Evolutionary conservation across 305 asterid species (phyloP), one percentile per base, ranked within the genome.

Genomic region (Fraxinus paxiana): DNA sequence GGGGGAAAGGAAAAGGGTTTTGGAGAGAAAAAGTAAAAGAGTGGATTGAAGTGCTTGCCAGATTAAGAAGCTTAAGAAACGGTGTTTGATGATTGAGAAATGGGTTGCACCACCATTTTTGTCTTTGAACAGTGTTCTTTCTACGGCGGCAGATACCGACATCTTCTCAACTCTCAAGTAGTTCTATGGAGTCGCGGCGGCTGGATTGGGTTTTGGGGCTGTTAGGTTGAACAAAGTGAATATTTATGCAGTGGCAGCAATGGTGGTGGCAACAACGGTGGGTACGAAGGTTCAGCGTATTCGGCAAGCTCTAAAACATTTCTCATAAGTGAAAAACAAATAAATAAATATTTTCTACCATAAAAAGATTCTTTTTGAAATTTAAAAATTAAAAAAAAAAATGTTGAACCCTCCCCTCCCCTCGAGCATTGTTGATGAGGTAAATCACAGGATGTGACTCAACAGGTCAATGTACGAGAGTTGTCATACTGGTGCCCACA

Each of bases 31-130:
- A 74, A 91, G 84, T 2, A 89, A 13, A 83, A 86, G 37, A 10
- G 97, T 90, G 18, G 98, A 88, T 69, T 85, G 93, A 56, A 92
- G 80, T 20, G 89, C 86, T 83, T 92, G 98, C 98, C 99, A 95
- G 61, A 94, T 92, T 61, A 95, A 80, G 84, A 92, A 91, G 85
- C 97, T 91, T 28, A 91, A 56, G 88, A 93, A 94, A 5, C 99
- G 98, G 87, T 91, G 86, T 41, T 87, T 88, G 88, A 90, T 81
- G 73, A 90, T 81, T 81, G 90, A 17, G 80, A 86, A 17, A 35
- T 80, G 74, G 77, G 86, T 22, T 73, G 77, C 75, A 17, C 76
- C 89, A 82, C 94, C 92, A 86, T 89, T 87, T 76, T 91, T 91
- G 78, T 85, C 89, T 13, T 82, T 83, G 92, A 91, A 94, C 1